Percentiles rank a stretch among this genome's conserved stretches.
These are phyloP conservation scores for Populus simonii DNA, from an alignment of 345 rosid species.

Conservation along the genomic window DNA sequence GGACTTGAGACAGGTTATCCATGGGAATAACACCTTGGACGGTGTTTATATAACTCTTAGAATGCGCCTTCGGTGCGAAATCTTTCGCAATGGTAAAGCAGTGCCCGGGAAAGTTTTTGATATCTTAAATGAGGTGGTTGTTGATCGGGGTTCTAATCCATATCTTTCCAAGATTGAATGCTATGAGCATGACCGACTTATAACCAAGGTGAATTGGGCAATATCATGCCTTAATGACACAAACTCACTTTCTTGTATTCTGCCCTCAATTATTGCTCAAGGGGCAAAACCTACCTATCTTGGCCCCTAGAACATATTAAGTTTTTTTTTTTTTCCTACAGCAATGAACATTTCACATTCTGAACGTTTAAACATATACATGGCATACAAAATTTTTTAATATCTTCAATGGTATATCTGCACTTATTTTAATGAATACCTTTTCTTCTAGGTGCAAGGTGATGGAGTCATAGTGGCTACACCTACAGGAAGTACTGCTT, in stretches of 20 bases:
- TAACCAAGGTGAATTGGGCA: constrained; percentile 64
- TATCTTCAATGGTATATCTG: neutral
- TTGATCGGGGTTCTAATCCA: constrained; percentile 98
- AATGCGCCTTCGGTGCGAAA: constrained; percentile 89
- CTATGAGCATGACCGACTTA: constrained; percentile 89
- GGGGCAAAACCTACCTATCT: constrained; percentile 2
- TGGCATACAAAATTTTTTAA: neutral
- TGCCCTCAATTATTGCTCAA: neutral
- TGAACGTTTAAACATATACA: constrained; percentile 11
- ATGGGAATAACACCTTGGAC: constrained; percentile 75
- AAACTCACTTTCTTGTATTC: neutral
- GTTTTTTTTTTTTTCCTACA: neutral
- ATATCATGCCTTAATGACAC: neutral
- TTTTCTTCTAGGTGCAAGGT: constrained; percentile 77
- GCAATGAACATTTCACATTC: neutral
- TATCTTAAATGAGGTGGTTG: constrained; percentile 84
- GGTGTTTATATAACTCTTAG: constrained; percentile 97
- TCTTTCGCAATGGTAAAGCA: constrained; percentile 82
- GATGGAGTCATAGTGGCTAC: constrained; percentile 99
- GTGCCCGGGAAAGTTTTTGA: constrained; percentile 95
- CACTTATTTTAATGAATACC: constrained; percentile 11
- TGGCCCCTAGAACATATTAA: neutral
- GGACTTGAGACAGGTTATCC: constrained; percentile 80
- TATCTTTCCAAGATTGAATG: constrained; percentile 97
- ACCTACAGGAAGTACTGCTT: constrained; percentile 98